A percentile compares a stretch with the other conserved stretches of the same genome.
These are phyloP conservation scores for Chrysosporium queenslandicum DNA, from an alignment of 2,329 filamentous ascomycete species.

Conservation along the genomic window DNA sequence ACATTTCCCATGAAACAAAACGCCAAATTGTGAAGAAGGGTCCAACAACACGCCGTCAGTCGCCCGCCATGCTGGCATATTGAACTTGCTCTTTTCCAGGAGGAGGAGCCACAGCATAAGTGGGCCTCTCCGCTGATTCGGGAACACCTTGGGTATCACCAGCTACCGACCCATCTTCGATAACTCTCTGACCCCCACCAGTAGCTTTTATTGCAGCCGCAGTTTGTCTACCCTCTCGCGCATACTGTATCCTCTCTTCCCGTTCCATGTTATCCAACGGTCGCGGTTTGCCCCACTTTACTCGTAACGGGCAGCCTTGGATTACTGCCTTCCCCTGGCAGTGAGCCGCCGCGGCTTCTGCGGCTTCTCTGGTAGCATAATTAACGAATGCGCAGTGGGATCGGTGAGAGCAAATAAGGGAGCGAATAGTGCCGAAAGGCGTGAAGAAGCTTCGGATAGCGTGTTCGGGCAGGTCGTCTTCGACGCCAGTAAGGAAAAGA, in stretches of 20 bases:
- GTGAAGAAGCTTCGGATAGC: conserved; percentile 86
- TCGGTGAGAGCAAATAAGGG: conserved; percentile 89
- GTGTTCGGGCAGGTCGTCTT: conserved; percentile 90
- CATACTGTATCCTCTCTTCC: conserved; percentile 70
- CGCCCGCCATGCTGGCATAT: conserved; percentile 77
- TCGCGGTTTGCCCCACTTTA: conserved; percentile 89
- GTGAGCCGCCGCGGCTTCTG: conserved; percentile 73
- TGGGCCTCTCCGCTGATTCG: conserved; percentile 28
- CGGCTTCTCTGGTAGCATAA: conserved; percentile 71
- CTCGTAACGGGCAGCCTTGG: conserved; percentile 76
- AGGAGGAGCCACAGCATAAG: conserved; percentile 57
- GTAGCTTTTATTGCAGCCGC: conserved; percentile 39
- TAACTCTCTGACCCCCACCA: conserved; percentile 16
- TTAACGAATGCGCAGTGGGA: conserved; percentile 97
- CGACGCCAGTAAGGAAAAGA: conserved; percentile 86
- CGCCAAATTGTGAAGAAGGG: background rate
- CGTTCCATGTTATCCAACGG: conserved; percentile 84
- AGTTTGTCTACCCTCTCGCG: conserved; percentile 61
- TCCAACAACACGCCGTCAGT: conserved; percentile 43
- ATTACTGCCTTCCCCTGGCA: conserved; percentile 85
- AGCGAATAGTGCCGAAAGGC: conserved; percentile 78
- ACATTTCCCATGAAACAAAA: background rate
- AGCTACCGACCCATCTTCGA: conserved; percentile 15
- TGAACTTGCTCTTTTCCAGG: conserved; percentile 68
- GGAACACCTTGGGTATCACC: conserved; percentile 20